A percentile compares a stretch with the other conserved stretches of the same genome.
Evolutionary conservation across 2,329 filamentous ascomycete species (phyloP).

Genomic region (Cryphonectria parasitica): DNA sequence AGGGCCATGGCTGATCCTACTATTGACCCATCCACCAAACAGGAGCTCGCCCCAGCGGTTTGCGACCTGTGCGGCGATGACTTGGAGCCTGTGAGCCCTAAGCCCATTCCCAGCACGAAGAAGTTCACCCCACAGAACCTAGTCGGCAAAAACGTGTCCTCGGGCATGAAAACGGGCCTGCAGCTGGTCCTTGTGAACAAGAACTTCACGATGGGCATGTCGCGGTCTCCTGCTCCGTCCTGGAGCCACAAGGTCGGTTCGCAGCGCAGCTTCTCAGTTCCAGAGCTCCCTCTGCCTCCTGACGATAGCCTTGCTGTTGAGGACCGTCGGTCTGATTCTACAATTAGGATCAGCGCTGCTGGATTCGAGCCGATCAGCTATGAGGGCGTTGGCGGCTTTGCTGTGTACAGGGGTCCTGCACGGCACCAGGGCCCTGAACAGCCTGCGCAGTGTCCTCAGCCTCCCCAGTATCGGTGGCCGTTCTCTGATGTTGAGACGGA

Average conservation of each 20-base stretch:
- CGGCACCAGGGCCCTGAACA: neutral
- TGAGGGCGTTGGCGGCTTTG: neutral
- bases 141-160: neutral
- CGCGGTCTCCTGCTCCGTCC: neutral
- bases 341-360: neutral
- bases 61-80: neutral
- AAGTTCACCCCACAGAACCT: neutral
- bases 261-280: neutral
- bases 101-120: neutral
- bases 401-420: neutral
- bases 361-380: neutral
- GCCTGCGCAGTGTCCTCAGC: neutral
- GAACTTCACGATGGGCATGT: neutral
- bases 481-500: neutral
- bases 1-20: neutral
- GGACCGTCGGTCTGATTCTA: neutral
- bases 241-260: no score
- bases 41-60: neutral
- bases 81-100: neutral
- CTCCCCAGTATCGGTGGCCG: neutral
- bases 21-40: neutral
- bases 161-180: neutral
- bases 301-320: neutral
- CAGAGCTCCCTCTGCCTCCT: no score
- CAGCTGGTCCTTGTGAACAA: neutral